phyloP scores from a whole-genome alignment of 2,329 filamentous ascomycete genomes.

The Fusarium verticillioides region DNA sequence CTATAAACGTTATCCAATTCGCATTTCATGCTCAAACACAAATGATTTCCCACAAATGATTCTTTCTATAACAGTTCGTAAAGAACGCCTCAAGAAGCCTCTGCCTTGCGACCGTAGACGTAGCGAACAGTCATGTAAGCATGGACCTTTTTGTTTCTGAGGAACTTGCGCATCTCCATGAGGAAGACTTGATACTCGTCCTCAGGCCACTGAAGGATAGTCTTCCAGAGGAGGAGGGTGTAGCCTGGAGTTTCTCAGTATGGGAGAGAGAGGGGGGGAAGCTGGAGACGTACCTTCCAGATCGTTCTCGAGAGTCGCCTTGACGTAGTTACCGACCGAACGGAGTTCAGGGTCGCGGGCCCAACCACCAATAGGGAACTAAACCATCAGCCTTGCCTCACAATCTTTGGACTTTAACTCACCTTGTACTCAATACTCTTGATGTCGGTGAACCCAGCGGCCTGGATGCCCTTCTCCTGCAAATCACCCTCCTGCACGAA shows the following conservation, averaged over 20 bases:
- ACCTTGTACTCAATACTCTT: slow-evolving; percentile 36
- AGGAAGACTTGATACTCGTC: slow-evolving; percentile 39
- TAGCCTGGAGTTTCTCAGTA: slow-evolving; percentile 16
- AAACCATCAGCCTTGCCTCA: background rate
- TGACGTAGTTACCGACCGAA: slow-evolving; percentile 36
- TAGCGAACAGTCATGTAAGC: slow-evolving; percentile 36
- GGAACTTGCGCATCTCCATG: slow-evolving; percentile 28
- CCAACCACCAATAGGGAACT: slow-evolving; percentile 41
- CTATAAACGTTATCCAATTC: background rate
- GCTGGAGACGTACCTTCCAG: slow-evolving; percentile 16
- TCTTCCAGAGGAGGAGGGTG: slow-evolving; percentile 33
- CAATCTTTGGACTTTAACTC: background rate
- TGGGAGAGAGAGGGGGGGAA: accelerated
- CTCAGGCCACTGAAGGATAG: slow-evolving; percentile 33
- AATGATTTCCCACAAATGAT: background rate
- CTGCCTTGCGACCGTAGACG: slow-evolving; percentile 34
- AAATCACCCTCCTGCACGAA: slow-evolving; percentile 24
- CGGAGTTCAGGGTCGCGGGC: slow-evolving; percentile 21
- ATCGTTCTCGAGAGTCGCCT: slow-evolving; percentile 38
- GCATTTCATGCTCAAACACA: background rate
- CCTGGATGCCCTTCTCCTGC: slow-evolving; percentile 28
- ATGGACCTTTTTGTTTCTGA: slow-evolving; percentile 30
- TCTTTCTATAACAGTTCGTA: background rate
- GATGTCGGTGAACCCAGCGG: slow-evolving; percentile 35
- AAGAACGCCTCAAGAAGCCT: background rate